phyloP scores from a whole-genome alignment of 306 rosid species.

The Rubus idaeus region DNA sequence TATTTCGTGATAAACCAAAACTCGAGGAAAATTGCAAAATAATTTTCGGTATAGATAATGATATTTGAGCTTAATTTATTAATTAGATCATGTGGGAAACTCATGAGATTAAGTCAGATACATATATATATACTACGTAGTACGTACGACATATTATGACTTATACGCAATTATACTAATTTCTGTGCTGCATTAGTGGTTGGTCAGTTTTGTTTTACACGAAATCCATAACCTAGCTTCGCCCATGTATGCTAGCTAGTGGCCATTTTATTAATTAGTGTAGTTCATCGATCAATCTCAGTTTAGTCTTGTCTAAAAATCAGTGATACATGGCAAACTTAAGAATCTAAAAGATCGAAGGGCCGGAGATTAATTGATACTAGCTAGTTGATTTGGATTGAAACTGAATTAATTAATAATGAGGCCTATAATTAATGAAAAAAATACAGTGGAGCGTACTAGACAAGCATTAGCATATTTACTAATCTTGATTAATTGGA shows the following conservation, averaged over 20 bases:
- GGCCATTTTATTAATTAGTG: background rate
- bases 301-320: background rate
- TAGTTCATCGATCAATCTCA: constrained; percentile 7
- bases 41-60: no score
- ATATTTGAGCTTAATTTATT: no score
- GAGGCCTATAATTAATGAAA: no score
- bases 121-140: no score
- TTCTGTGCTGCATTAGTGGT: background rate
- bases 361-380: background rate
- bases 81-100: background rate
- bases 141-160: background rate
- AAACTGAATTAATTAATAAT: background rate
- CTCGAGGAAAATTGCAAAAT: no score
- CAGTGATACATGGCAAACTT: background rate
- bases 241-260: background rate
- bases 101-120: background rate
- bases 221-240: background rate
- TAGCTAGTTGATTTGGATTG: background rate
- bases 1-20: no score
- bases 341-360: background rate
- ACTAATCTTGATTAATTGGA: background rate
- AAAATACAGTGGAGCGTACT: no score
- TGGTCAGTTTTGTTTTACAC: background rate
- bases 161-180: background rate
- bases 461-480: background rate